Base-by-base conservation (phyloP, 805 yeast species). In the Metschnikowia rubicola region DNA sequence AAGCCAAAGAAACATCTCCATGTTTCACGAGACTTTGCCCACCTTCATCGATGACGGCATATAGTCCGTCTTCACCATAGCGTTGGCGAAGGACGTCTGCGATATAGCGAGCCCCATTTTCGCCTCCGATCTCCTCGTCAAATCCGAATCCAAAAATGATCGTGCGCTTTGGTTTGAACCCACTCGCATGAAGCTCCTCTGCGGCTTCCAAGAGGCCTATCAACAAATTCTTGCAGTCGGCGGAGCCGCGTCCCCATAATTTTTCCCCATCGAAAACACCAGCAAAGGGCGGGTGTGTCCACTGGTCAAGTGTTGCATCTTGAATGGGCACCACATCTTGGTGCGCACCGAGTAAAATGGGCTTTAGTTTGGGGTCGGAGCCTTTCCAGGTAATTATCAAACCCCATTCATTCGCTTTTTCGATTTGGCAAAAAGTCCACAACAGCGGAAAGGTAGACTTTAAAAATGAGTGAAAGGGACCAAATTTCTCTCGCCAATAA, bases 241-340 rank as follows among this genome's bases (percentile, higher is more conserved):
- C 64, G 3, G 86, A 61, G 35, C 96, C 96, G 56, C 96, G 77
- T 3, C 96, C 96, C 78, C 81, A 86, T 4, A 88, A 56, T 35
- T 59, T 65, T 17, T 72, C 67, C 13, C 48, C 56, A 30, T 50
- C 52, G 31, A 34, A 47, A 35, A 38, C 44, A 10, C 54, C 54
- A 2, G 42, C 47, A 39, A 47, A 53, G 3, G 56, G 56, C 17
- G 56, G 52, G 28, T 47, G 35, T 8, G 36, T 38, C 54, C 54
- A 52, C 12, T 50, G 47, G 26, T 37, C 45, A 28, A 43, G 33
- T 4, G 54, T 50, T 8, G 47, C 52, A 5, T 50, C 39, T 30
- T 50, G 53, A 4, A 49, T 35, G 4, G 56, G 54, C 8, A 51
- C 52, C 17, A 51, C 52, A 32, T 50, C 56, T 30, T 53, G 54